Evolutionary conservation across 2,329 filamentous ascomycete genomes (phyloP).

Genomic region (Fusarium multiceps): DNA sequence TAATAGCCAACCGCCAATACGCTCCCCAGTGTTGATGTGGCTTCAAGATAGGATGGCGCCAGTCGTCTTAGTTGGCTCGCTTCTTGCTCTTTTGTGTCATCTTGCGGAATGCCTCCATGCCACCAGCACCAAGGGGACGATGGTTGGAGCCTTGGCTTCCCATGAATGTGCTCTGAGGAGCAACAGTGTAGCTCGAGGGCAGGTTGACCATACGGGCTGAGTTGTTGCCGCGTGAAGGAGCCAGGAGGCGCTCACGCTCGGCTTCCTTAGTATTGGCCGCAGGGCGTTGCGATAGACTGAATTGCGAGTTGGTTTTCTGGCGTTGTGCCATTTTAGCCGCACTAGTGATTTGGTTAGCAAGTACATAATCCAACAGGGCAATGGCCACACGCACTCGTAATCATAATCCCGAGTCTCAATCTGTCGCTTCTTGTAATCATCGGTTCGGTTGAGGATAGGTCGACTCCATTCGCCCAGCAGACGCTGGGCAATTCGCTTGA

Average conservation of each 20-base stretch:
- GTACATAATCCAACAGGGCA: not conserved
- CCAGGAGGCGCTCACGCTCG: slow-evolving; percentile 69
- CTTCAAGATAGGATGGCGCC: not conserved
- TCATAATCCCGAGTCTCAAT: slow-evolving; percentile 73
- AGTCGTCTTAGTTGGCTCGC: slow-evolving; percentile 40
- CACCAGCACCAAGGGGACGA: slow-evolving; percentile 70
- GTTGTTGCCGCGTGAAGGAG: slow-evolving; percentile 65
- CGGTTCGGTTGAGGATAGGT: slow-evolving; percentile 91
- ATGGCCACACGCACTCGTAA: slow-evolving; percentile 62
- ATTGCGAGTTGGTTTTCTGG: slow-evolving; percentile 60
- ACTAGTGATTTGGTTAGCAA: slow-evolving; percentile 50
- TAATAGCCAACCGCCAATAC: slow-evolving; percentile 35
- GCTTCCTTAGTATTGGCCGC: slow-evolving; percentile 57
- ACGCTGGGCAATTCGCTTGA: slow-evolving; percentile 93
- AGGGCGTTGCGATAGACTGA: slow-evolving; percentile 63
- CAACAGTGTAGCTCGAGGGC: slow-evolving; percentile 68
- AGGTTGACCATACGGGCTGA: slow-evolving; percentile 67
- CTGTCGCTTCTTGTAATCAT: slow-evolving; percentile 90
- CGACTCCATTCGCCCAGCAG: slow-evolving; percentile 96
- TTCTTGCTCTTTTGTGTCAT: slow-evolving; percentile 74
- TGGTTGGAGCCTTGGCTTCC: slow-evolving; percentile 63
- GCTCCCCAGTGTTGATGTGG: slow-evolving; percentile 3
- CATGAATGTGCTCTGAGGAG: slow-evolving; percentile 71
- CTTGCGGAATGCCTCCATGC: slow-evolving; percentile 72
- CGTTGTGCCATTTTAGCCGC: slow-evolving; percentile 66